Evolutionary conservation across 1,284 basidiomycete species (phyloP).

Genomic region (Ustilago crameri): DNA sequence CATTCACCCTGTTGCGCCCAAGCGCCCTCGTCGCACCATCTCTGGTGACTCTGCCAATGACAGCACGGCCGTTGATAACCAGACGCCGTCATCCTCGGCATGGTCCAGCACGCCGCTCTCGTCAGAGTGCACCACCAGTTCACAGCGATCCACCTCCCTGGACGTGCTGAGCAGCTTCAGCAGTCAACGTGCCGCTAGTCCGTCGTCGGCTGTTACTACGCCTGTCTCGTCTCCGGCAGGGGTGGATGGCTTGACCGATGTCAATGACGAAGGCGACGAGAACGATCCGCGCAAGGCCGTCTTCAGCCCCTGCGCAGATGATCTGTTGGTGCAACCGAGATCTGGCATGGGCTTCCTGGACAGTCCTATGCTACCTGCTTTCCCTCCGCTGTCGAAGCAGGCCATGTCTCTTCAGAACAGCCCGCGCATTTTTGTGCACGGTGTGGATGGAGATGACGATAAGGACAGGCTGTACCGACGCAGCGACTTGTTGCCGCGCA

Average conservation of each 20-base stretch:
- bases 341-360: constrained; percentile 14
- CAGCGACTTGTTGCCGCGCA: constrained; percentile 14
- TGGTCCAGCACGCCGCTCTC: constrained; percentile 27
- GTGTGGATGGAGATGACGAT: constrained; percentile 1
- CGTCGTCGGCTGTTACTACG: constrained; percentile 28
- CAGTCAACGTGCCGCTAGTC: constrained; percentile 19
- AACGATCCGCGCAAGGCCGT: constrained; percentile 14
- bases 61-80: neutral
- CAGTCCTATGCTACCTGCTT: constrained; percentile 12
- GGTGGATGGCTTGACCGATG: constrained; percentile 7
- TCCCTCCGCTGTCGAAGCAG: constrained; percentile 13
- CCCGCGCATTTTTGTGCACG: constrained; percentile 17
- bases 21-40: constrained; percentile 12
- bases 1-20: constrained; percentile 28
- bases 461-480: constrained; percentile 5
- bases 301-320: constrained; percentile 44
- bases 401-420: constrained; percentile 27
- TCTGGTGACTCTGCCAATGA: constrained; percentile 14
- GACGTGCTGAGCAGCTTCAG: constrained; percentile 28
- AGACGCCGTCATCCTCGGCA: constrained; percentile 13
- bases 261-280: constrained; percentile 8
- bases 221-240: constrained; percentile 40
- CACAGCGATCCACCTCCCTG: constrained; percentile 21
- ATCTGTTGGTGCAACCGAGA: constrained; percentile 13
- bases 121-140: constrained; percentile 11